Percentiles rank a stretch among this genome's conserved stretches.
phyloP scores from a whole-genome alignment of 805 yeast genomes.

The Saturnispora gosingensis region DNA sequence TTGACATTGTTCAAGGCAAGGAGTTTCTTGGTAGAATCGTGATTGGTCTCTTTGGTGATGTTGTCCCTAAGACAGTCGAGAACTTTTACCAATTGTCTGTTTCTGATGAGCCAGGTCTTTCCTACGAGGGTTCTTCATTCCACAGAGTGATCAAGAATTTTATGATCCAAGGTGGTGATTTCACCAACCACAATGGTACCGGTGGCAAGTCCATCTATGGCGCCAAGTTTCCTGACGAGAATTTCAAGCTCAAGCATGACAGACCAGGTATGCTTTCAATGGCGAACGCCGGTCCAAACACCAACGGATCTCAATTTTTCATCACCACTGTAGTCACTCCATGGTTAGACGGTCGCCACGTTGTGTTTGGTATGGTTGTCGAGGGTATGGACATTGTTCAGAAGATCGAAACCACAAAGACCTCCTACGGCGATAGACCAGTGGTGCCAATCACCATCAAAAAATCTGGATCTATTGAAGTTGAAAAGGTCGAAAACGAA shows the following conservation, averaged over 20 bases:
- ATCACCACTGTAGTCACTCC: slow-evolving; percentile 84
- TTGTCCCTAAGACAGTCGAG: slow-evolving; percentile 81
- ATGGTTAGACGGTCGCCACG: slow-evolving; percentile 93
- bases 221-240: slow-evolving; percentile 56
- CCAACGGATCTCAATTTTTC: slow-evolving; percentile 93
- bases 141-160: slow-evolving; percentile 65
- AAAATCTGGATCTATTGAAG: slow-evolving; percentile 58
- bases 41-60: slow-evolving; percentile 80
- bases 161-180: slow-evolving; percentile 80
- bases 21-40: slow-evolving; percentile 70
- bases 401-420: slow-evolving; percentile 65
- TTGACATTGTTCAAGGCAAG: slow-evolving; percentile 78
- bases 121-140: slow-evolving; percentile 55
- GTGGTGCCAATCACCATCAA: slow-evolving; percentile 51
- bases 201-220: slow-evolving; percentile 76
- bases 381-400: slow-evolving; percentile 80
- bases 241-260: slow-evolving; percentile 58
- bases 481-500: slow-evolving; percentile 7
- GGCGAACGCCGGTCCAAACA: slow-evolving; percentile 74
- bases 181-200: slow-evolving; percentile 57
- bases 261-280: slow-evolving; percentile 62
- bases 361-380: slow-evolving; percentile 90
- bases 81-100: slow-evolving; percentile 75
- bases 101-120: slow-evolving; percentile 63
- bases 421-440: slow-evolving; percentile 67